These are phyloP conservation scores for Scleroderma bovista DNA, from an alignment of 768 basidiomycete genomes.

Conservation along the genomic window DNA sequence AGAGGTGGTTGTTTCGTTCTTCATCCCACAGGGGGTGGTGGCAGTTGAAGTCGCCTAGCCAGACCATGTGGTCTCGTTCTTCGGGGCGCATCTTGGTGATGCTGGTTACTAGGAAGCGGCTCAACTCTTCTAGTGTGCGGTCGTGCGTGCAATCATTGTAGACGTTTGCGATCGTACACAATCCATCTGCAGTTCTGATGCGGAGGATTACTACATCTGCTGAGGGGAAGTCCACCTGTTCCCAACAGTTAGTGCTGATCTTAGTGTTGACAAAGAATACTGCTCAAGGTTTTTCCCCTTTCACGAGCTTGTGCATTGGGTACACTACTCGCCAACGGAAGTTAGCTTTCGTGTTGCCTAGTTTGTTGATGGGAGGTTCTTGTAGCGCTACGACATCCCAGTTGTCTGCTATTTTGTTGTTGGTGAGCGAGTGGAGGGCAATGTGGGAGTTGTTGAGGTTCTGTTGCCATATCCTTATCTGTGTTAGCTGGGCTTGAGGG, in stretches of 20 bases:
- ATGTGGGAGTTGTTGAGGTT: slow-evolving; percentile 23
- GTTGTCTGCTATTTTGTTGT: not conserved
- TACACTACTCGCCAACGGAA: not conserved
- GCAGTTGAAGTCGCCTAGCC: slow-evolving; percentile 28
- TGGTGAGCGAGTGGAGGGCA: slow-evolving; percentile 12
- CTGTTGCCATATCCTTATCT: slow-evolving; percentile 24
- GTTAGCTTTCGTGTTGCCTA: not conserved
- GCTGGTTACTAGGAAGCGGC: not conserved
- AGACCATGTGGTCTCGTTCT: slow-evolving; percentile 9
- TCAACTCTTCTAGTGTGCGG: not conserved
- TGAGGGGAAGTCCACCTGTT: slow-evolving; percentile 12
- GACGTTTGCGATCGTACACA: slow-evolving; percentile 11
- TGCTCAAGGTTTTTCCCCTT: slow-evolving; percentile 1
- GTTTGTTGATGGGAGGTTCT: not conserved
- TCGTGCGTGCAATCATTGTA: slow-evolving; percentile 9
- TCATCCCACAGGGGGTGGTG: slow-evolving; percentile 31
- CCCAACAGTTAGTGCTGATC: slow-evolving; percentile 18
- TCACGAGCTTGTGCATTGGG: not conserved
- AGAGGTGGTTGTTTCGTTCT: slow-evolving; percentile 14
- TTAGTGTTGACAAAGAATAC: slow-evolving; percentile 16
- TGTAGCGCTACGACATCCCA: slow-evolving; percentile 5
- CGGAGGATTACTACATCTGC: slow-evolving; percentile 18
- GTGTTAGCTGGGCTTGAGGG: not conserved
- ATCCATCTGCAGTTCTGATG: not conserved
- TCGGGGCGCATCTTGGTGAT: not conserved